Evolutionary conservation across 2,329 filamentous ascomycete species (phyloP).

Genomic region (Pseudopyricularia javanii): DNA sequence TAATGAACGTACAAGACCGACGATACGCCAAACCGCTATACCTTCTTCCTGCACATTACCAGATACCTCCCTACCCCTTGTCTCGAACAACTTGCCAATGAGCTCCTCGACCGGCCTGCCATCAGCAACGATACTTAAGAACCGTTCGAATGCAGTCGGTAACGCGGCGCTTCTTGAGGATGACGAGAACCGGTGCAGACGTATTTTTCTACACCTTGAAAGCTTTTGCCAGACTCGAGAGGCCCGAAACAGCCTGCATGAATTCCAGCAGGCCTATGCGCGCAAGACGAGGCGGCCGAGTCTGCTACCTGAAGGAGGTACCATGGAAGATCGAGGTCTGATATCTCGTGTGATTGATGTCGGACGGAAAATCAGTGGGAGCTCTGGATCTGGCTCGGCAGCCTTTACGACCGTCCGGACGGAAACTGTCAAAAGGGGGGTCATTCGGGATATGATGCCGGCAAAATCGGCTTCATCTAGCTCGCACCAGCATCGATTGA

Average conservation of each 20-base stretch:
- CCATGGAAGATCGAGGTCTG: constrained; percentile 13
- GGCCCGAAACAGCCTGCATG: constrained; percentile 32
- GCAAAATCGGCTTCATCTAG: background rate
- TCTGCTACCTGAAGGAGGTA: constrained; percentile 26
- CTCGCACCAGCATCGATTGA: background rate
- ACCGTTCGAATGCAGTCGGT: background rate
- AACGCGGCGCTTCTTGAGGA: constrained; percentile 13
- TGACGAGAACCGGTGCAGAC: constrained; percentile 28
- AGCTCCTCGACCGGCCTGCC: background rate
- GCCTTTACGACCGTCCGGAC: background rate
- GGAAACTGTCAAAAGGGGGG: background rate
- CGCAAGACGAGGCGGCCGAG: constrained; percentile 20
- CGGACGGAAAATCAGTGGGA: background rate
- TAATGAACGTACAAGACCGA: background rate
- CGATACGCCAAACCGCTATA: background rate
- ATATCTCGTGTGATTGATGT: constrained; percentile 2
- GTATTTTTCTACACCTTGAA: constrained; percentile 34
- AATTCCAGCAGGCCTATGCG: constrained; percentile 38
- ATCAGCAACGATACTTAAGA: background rate
- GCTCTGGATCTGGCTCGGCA: background rate
- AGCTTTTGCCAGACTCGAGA: constrained; percentile 31
- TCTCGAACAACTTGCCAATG: background rate
- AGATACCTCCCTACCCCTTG: background rate
- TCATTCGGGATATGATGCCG: background rate
- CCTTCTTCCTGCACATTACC: background rate